Conservation (phyloP, 2,329 filamentous ascomycete genomes). For the Monosporascus sp. region DNA sequence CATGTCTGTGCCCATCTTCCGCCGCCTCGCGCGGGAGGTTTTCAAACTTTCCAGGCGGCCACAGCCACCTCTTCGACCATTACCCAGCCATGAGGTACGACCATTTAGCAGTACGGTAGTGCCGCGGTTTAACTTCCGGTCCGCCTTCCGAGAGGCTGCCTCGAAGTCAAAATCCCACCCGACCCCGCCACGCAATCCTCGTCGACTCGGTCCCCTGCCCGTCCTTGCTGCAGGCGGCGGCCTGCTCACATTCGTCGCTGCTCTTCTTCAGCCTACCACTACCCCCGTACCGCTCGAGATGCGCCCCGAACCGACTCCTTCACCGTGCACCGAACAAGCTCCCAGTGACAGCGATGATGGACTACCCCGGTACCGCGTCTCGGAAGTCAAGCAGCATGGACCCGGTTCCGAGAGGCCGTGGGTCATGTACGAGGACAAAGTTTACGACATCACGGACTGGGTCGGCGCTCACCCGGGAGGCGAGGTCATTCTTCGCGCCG, state of each 20-base stretch:
- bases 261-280: conserved; percentile 19
- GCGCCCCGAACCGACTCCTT: conserved; percentile 2
- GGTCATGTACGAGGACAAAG: conserved; percentile 59
- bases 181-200: conserved; percentile 3
- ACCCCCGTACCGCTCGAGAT: conserved; percentile 11
- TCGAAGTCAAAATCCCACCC: conserved; percentile 1
- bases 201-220: conserved; percentile 15
- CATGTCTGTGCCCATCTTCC: conserved; percentile 14
- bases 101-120: conserved; percentile 2
- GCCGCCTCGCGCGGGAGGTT: conserved; percentile 12
- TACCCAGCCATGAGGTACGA: conserved; percentile 8
- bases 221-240: conserved; percentile 23
- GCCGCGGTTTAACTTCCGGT: conserved; percentile 10
- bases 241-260: conserved; percentile 20
- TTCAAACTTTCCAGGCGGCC: conserved; percentile 9
- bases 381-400: conserved; percentile 50
- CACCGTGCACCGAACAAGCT: conserved; percentile 4
- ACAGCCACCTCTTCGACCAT: conserved; percentile 6
- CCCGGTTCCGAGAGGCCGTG: conserved; percentile 50
- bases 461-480: conserved; percentile 61
- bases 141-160: conserved; percentile 10
- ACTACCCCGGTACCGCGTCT: conserved; percentile 45
- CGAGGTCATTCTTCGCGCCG: conserved; percentile 62
- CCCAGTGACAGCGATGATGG: conserved; percentile 28
- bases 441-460: conserved; percentile 70